Percentiles rank a stretch among this genome's conserved stretches.
Evolutionary conservation across 2,329 filamentous ascomycete genomes (phyloP).

Genomic region (Pyrenophora seminiperda): DNA sequence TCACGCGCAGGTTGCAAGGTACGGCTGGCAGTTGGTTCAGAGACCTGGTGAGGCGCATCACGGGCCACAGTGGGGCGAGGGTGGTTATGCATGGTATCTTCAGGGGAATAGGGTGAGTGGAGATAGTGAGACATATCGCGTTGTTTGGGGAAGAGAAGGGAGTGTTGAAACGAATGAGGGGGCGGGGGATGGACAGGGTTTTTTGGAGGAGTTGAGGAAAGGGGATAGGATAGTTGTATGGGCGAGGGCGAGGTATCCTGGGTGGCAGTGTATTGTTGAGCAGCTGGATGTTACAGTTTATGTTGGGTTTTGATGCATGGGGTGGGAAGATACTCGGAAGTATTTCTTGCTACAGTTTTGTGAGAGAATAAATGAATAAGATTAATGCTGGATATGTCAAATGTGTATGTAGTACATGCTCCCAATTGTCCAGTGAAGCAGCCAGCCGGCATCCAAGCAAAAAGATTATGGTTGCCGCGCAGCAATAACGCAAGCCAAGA

Average conservation of each 20-base stretch:
- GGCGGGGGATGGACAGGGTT: slow-evolving; percentile 33
- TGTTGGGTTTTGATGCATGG: slow-evolving; percentile 28
- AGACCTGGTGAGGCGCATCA: slow-evolving; percentile 23
- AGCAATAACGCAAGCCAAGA: no score
- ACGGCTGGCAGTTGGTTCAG: slow-evolving; percentile 25
- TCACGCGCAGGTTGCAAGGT: slow-evolving; percentile 7
- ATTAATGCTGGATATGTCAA: no score
- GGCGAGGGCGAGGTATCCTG: slow-evolving; percentile 42
- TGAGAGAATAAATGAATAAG: no score
- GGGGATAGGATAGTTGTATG: slow-evolving; percentile 39
- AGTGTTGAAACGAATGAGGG: slow-evolving; percentile 27
- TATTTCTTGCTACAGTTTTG: neutral
- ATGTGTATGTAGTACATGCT: no score
- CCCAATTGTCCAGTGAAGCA: no score
- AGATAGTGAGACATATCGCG: slow-evolving; percentile 14
- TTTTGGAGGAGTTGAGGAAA: slow-evolving; percentile 30
- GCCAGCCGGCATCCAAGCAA: no score
- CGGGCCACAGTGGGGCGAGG: slow-evolving; percentile 33
- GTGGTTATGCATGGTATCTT: slow-evolving; percentile 38
- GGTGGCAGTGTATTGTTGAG: slow-evolving; percentile 37
- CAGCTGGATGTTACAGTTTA: slow-evolving; percentile 25
- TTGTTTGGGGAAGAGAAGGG: slow-evolving; percentile 26
- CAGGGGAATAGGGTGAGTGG: slow-evolving; percentile 39
- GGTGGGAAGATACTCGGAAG: no score
- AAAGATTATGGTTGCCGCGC: neutral